Conservation (phyloP, 2,329 filamentous ascomycete genomes). For the Penicillium sp. region DNA sequence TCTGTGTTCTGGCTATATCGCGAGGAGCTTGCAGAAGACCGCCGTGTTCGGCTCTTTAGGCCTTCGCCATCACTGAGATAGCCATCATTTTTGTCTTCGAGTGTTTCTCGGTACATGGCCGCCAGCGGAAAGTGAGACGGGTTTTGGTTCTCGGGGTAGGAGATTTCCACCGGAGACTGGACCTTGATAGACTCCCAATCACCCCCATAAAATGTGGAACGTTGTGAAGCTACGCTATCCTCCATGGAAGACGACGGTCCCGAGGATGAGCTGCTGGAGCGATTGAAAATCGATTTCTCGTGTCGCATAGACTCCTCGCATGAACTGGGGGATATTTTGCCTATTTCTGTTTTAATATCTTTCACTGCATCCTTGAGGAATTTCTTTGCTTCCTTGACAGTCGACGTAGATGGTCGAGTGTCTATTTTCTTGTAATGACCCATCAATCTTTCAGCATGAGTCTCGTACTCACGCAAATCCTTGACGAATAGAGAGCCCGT, state of each 20-base stretch:
- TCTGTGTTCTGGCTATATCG: slow-evolving; percentile 27
- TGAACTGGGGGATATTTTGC: slow-evolving; percentile 39
- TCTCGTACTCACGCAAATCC: slow-evolving; percentile 47
- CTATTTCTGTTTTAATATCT: slow-evolving; percentile 40
- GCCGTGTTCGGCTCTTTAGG: slow-evolving; percentile 13
- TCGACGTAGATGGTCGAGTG: slow-evolving; percentile 9
- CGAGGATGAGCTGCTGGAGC: slow-evolving; percentile 44
- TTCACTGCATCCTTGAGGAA: slow-evolving; percentile 30
- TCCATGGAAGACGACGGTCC: slow-evolving; percentile 37
- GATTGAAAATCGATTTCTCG: slow-evolving; percentile 45
- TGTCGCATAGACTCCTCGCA: slow-evolving; percentile 35
- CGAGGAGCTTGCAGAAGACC: slow-evolving; percentile 27
- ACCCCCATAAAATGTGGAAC: slow-evolving; percentile 30
- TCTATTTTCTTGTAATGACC: slow-evolving; percentile 34
- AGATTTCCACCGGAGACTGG: slow-evolving; percentile 34
- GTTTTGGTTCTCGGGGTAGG: slow-evolving; percentile 14
- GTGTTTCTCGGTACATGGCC: slow-evolving; percentile 28
- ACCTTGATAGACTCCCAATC: slow-evolving; percentile 26
- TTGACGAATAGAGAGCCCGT: slow-evolving; percentile 34
- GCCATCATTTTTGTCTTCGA: slow-evolving; percentile 26
- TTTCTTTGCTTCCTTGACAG: slow-evolving; percentile 34
- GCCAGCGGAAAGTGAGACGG: slow-evolving; percentile 29
- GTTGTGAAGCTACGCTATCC: slow-evolving; percentile 28
- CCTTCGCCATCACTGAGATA: slow-evolving; percentile 34
- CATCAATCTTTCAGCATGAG: slow-evolving; percentile 39